These are phyloP conservation scores for Antrodiella citrinella DNA, from an alignment of 768 basidiomycete species.

Conservation along the genomic window DNA sequence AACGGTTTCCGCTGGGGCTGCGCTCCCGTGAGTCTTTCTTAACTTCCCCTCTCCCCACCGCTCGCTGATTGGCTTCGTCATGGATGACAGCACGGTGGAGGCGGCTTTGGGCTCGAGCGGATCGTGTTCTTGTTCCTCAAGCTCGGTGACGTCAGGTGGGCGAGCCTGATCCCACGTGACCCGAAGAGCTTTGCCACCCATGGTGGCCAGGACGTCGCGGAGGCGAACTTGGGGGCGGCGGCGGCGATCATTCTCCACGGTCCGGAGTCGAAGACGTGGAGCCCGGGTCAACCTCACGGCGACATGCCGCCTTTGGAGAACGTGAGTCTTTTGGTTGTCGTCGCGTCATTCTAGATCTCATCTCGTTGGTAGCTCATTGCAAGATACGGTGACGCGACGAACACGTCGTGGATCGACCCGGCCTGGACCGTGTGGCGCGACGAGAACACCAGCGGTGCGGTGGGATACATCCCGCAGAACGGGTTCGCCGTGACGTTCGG, in stretches of 20 bases:
- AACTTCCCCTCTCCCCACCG: not conserved
- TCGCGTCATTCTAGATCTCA: not conserved
- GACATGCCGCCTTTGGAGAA: conserved; percentile 25
- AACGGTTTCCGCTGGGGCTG: conserved; percentile 94
- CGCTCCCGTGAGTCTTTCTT: conserved; percentile 41
- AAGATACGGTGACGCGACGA: conserved; percentile 56
- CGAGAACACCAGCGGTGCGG: conserved; percentile 47
- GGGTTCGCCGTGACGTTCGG: conserved; percentile 57
- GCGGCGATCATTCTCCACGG: conserved; percentile 21
- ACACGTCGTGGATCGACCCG: conserved; percentile 65
- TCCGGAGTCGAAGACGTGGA: conserved; percentile 21
- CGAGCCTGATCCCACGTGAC: conserved; percentile 92
- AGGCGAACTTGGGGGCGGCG: conserved; percentile 17
- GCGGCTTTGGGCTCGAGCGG: conserved; percentile 90
- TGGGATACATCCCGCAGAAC: conserved; percentile 50
- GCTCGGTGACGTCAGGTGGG: conserved; percentile 87
- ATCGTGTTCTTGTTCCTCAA: conserved; percentile 97
- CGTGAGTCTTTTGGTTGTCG: conserved; percentile 15
- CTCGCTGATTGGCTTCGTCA: not conserved
- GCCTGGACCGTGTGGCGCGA: conserved; percentile 41
- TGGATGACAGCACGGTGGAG: conserved; percentile 66
- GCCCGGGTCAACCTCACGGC: conserved; percentile 14
- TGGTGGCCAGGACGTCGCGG: conserved; percentile 17
- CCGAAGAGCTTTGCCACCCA: conserved; percentile 70
- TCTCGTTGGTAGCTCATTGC: conserved; percentile 39